Base-by-base conservation (phyloP, 1,284 basidiomycete species). In the Pseudozyma hubeiensis region DNA sequence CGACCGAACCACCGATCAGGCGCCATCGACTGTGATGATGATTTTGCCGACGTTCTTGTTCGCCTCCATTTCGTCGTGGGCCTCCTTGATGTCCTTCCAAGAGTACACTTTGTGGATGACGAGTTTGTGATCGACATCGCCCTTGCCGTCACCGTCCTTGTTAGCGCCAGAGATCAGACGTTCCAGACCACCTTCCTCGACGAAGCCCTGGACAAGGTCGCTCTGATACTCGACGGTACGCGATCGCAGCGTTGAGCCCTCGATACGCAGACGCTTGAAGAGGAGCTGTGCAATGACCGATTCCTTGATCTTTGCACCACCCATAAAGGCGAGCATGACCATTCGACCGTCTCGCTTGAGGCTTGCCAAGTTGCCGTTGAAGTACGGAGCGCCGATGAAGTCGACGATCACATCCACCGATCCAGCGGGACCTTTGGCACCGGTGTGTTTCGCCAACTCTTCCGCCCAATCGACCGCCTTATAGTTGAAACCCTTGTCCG, bases 241-340 rank as follows among this genome's bases (percentile, higher is more conserved):
- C 24, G 91, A 90, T 40, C 94, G 90, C 43, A 97, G 87, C 0
- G 93, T 97, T 13, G 92, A 92, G 24, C 94, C 95, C 85, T 94
- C 91, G 57, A 99, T 90, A 11, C 90, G 90, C 60, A 98, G 88
- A 8, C 95, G 90, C 87, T 97, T 98, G 86, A 87, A 91, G 56
- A 95, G 85, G 57, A 97, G 88, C 9, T 89, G 90, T 2, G 81
- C 85, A 33, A 97, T 85, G 84, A 92, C 88, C 60, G 90, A 85
- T n/a, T 88, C 87, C 33, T 89, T 85, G 33, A 93, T 88, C 47
- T 88, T 87, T 24, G 87, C 84, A 29, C 94, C 95, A 75, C 91
- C 92, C 76, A 93, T 84, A 9, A 89, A 67, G n/a, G 88, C 89
- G 46, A 92, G 86, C 77, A 92, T 85, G 4, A 88, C 90, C 89